Conservation (phyloP, 2,329 filamentous ascomycete species). For the Curvularia lunata region DNA sequence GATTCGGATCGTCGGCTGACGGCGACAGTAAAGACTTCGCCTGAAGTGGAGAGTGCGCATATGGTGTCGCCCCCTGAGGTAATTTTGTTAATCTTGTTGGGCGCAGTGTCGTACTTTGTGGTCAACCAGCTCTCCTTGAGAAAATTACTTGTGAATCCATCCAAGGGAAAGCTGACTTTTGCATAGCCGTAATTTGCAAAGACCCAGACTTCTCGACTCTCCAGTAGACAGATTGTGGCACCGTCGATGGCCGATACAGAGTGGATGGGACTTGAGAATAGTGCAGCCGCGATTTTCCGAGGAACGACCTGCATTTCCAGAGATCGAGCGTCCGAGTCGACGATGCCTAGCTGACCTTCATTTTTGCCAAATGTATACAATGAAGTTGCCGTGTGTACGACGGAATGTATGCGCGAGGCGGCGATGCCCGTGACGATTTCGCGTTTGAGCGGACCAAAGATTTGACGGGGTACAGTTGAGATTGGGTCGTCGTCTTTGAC, state of each 20-base stretch:
- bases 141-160: constrained; percentile 73
- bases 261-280: constrained; percentile 74
- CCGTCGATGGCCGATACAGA: constrained; percentile 88
- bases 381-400: constrained; percentile 79
- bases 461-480: constrained; percentile 80
- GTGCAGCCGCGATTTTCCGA: constrained; percentile 84
- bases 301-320: constrained; percentile 83
- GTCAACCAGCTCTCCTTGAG: constrained; percentile 70
- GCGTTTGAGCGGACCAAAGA: constrained; percentile 90
- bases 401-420: constrained; percentile 89
- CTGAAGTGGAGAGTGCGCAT: constrained; percentile 80
- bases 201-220: constrained; percentile 88
- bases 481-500: constrained; percentile 82
- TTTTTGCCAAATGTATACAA: constrained; percentile 97
- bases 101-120: constrained; percentile 67
- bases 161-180: constrained; percentile 82
- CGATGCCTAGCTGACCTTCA: constrained; percentile 87
- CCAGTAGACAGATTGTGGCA: constrained; percentile 83
- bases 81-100: constrained; percentile 76
- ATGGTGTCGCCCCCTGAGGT: constrained; percentile 90
- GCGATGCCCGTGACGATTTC: constrained; percentile 82
- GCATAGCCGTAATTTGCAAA: constrained; percentile 97
- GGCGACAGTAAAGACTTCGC: constrained; percentile 86
- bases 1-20: constrained; percentile 72
- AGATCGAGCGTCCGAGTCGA: constrained; percentile 93